A percentile compares a stretch with the other conserved stretches of the same genome.
Evolutionary conservation across 1,284 basidiomycete species (phyloP).

Genomic region (Ustilago sp.): DNA sequence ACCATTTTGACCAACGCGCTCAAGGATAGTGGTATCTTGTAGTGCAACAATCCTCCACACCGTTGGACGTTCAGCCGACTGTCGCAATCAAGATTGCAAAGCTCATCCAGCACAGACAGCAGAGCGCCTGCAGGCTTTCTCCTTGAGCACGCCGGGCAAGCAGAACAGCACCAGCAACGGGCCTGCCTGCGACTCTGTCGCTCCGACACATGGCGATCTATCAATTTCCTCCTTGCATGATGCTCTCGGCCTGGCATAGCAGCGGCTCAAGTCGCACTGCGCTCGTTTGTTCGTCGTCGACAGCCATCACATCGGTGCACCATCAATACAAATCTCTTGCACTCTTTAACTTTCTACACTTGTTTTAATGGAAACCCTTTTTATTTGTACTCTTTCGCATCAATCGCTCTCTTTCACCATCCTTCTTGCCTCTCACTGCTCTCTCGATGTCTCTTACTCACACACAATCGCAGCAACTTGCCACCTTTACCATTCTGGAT

Average conservation of each 20-base stretch:
- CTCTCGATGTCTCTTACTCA: slow-evolving; percentile 7
- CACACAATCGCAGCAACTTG: slow-evolving; percentile 8
- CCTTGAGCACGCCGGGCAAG: not conserved
- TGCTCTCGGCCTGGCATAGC: not conserved
- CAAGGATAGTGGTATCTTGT: slow-evolving; percentile 57
- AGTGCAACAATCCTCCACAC: not conserved
- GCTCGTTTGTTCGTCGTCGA: slow-evolving; percentile 3
- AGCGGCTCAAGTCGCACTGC: not conserved
- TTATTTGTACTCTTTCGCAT: slow-evolving; percentile 20
- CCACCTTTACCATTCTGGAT: not conserved
- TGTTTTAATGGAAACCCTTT: slow-evolving; percentile 44
- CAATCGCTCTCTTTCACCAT: slow-evolving; percentile 4
- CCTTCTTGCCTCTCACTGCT: not conserved
- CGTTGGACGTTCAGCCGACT: not conserved
- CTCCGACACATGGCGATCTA: not conserved
- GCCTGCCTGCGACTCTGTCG: not conserved
- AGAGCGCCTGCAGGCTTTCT: not conserved
- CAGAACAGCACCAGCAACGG: not conserved
- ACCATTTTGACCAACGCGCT: slow-evolving; percentile 58
- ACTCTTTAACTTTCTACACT: slow-evolving; percentile 26
- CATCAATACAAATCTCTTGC: not conserved
- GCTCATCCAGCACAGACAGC: not conserved
- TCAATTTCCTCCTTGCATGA: not conserved
- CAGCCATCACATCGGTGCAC: not conserved
- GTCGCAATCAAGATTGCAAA: too few relatives aligned